phyloP scores from a whole-genome alignment of 1,284 basidiomycete genomes.

The Fereydounia khargensis region DNA sequence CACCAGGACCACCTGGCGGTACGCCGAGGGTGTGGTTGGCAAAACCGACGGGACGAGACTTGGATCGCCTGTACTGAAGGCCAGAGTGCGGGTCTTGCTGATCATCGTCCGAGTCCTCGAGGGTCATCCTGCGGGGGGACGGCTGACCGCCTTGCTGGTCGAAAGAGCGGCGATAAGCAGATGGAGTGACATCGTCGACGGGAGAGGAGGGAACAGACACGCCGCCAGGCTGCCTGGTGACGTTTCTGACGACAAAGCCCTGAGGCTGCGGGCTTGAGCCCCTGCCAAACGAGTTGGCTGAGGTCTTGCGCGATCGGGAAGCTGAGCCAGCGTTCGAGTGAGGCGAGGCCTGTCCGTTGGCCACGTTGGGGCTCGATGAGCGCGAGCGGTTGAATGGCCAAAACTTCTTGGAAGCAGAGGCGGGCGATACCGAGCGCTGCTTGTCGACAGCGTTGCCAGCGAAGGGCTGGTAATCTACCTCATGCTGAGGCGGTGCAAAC shows the following conservation, averaged over 20 bases:
- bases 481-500: slow-evolving; percentile 1
- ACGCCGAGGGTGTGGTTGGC: slow-evolving; percentile 33
- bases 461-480: neutral
- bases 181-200: slow-evolving; percentile 1
- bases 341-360: too few species aligned
- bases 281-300: slow-evolving; percentile 8
- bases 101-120: slow-evolving; percentile 28
- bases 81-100: neutral
- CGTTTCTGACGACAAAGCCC: slow-evolving; percentile 45
- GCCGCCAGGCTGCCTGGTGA: slow-evolving; percentile 40
- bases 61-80: slow-evolving; percentile 23
- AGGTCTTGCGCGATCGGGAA: slow-evolving; percentile 17
- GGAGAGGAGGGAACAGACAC: slow-evolving; percentile 26
- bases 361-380: slow-evolving; percentile 23
- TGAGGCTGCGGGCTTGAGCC: slow-evolving; percentile 12
- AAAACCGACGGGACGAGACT: slow-evolving; percentile 23
- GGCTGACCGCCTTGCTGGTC: neutral
- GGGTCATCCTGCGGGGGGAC: slow-evolving; percentile 14
- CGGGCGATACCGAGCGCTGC: slow-evolving; percentile 8
- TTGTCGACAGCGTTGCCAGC: neutral
- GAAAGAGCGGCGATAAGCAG: too few species aligned
- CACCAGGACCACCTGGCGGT: slow-evolving; percentile 46
- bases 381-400: slow-evolving; percentile 40
- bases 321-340: slow-evolving; percentile 7
- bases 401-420: slow-evolving; percentile 12